phyloP scores from a whole-genome alignment of 306 rosid species.

The Rosa multiflora region DNA sequence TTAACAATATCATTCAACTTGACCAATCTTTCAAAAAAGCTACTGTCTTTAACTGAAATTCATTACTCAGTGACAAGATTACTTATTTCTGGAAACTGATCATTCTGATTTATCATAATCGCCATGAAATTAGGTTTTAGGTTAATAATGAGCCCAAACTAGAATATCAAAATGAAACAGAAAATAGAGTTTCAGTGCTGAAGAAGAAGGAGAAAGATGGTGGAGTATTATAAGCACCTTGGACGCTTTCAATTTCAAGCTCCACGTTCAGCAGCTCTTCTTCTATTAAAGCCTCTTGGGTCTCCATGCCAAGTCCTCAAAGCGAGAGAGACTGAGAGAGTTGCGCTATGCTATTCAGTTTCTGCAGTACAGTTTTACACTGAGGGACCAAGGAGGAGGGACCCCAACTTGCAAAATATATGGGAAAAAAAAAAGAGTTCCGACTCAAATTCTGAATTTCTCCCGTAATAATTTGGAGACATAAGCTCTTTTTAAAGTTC shows the following conservation, averaged over 20 bases:
- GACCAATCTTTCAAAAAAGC: not conserved
- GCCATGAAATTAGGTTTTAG: not conserved
- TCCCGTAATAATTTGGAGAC: no score
- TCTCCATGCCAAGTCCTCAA: constrained; percentile 44
- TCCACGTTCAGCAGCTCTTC: constrained; percentile 76
- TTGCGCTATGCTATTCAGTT: no score
- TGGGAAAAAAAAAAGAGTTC: no score
- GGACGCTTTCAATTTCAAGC: constrained; percentile 67
- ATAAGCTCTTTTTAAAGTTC: no score
- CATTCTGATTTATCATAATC: not conserved
- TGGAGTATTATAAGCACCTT: constrained; percentile 42
- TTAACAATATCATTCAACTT: not conserved
- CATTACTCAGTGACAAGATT: not conserved
- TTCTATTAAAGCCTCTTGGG: constrained; percentile 42
- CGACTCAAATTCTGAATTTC: no score
- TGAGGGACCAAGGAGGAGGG: no score
- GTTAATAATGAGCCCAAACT: not conserved
- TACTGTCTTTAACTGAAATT: not conserved
- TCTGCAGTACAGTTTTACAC: no score
- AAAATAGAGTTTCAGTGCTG: not conserved
- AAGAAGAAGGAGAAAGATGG: not conserved
- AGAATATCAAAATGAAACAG: not conserved
- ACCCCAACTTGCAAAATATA: no score
- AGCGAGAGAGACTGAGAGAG: not conserved
- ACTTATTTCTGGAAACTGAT: not conserved